Conservation (phyloP, 768 basidiomycete genomes). For the Rhizopogon sp. region DNA sequence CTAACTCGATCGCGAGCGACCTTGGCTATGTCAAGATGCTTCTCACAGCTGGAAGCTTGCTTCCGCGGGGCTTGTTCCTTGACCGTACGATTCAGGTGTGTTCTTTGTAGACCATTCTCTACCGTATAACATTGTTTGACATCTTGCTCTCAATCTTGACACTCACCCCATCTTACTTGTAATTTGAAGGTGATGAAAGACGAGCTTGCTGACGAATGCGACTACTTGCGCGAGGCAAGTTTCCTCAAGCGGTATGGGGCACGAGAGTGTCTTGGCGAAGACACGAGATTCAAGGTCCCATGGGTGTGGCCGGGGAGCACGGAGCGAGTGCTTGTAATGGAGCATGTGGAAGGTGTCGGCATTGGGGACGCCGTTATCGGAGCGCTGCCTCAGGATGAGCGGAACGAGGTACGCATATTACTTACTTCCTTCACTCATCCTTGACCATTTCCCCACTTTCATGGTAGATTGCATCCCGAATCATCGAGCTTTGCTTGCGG, state of each 20-base stretch:
- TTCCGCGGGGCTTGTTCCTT: slow-evolving; percentile 88
- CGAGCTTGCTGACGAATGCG: slow-evolving; percentile 89
- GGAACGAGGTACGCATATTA: slow-evolving; percentile 60
- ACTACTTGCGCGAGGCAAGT: slow-evolving; percentile 80
- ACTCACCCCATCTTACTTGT: background rate
- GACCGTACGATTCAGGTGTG: slow-evolving; percentile 77
- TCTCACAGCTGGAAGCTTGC: slow-evolving; percentile 53
- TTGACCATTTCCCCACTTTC: background rate
- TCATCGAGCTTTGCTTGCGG: slow-evolving; percentile 81
- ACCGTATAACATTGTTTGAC: background rate
- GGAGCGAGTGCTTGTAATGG: slow-evolving; percentile 83
- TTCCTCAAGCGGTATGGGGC: slow-evolving; percentile 60
- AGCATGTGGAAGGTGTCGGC: slow-evolving; percentile 73
- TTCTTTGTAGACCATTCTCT: background rate
- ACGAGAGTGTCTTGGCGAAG: slow-evolving; percentile 43
- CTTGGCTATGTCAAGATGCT: slow-evolving; percentile 57
- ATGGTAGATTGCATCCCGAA: slow-evolving; percentile 71
- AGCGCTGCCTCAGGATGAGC: slow-evolving; percentile 54
- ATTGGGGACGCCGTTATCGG: slow-evolving; percentile 61
- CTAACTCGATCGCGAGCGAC: slow-evolving; percentile 81
- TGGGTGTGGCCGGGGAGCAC: slow-evolving; percentile 84
- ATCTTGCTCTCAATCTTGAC: background rate
- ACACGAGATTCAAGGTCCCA: slow-evolving; percentile 75
- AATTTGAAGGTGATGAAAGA: slow-evolving; percentile 71
- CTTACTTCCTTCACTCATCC: background rate